A percentile compares a stretch with the other conserved stretches of the same genome.
These are phyloP conservation scores for Gymnopilus junonius DNA, from an alignment of 768 basidiomycete genomes.

Conservation along the genomic window DNA sequence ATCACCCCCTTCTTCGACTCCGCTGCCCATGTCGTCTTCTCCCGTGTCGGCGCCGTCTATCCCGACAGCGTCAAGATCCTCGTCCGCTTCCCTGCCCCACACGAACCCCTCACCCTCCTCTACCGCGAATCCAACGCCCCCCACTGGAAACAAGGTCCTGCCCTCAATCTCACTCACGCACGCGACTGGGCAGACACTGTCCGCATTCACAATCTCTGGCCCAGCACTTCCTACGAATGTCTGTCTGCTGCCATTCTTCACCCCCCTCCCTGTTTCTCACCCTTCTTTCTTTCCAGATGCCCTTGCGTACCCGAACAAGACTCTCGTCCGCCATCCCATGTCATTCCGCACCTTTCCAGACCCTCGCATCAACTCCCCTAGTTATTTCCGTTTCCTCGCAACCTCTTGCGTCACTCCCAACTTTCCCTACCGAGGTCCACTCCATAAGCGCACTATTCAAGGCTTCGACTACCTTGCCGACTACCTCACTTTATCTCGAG, in stretches of 20 bases:
- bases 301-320: constrained; percentile 44
- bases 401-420: constrained; percentile 72
- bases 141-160: constrained; percentile 61
- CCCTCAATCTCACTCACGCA: constrained; percentile 43
- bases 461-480: constrained; percentile 69
- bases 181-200: constrained; percentile 65
- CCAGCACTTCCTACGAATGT: constrained; percentile 75
- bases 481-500: constrained; percentile 41
- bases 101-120: constrained; percentile 39
- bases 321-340: constrained; percentile 51
- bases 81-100: constrained; percentile 52
- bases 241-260: constrained; percentile 24
- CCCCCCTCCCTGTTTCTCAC: background rate
- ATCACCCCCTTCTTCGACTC: constrained; percentile 58
- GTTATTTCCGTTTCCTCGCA: constrained; percentile 70
- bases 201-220: constrained; percentile 63
- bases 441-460: constrained; percentile 53
- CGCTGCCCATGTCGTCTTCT: constrained; percentile 60
- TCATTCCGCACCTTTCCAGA: constrained; percentile 79
- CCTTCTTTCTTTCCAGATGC: constrained; percentile 41
- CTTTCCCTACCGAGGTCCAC: constrained; percentile 69
- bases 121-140: constrained; percentile 45
- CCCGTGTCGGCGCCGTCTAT: constrained; percentile 72
- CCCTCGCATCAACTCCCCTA: constrained; percentile 53
- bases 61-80: constrained; percentile 65